Evolutionary conservation across 192 early-diverging fungal species (phyloP), one percentile per base, ranked within the genome.

Genomic region (Mortierella alpina): DNA sequence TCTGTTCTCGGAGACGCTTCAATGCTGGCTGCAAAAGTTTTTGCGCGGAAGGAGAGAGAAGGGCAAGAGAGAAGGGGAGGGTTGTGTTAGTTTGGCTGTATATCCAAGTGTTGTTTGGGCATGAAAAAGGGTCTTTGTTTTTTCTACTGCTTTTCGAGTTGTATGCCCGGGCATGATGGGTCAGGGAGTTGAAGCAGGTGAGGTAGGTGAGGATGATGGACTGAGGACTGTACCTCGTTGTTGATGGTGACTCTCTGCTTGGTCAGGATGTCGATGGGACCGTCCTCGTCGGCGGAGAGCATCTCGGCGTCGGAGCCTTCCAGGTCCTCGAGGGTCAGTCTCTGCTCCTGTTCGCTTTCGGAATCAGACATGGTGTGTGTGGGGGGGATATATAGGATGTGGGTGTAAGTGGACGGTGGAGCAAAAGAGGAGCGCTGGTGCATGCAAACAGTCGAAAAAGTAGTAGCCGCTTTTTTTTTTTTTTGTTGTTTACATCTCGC

Each of bases 1-100:
- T 85, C 64, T 89, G 84, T 65, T 91, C 86, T 8, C 78, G 66
- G 11, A 92, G 84, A 54, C 88, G 87, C 59, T 78, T 82, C 74
- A 94, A 82, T 39, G 88, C 92, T 39, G 82, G 86, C 87, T 90
- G 45, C 22, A 17, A 63, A 57, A 41, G 11, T 18, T 22, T 20
- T 49, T 44, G 7, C 15, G 55, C 12, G 44, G 17, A 54, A 17
- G 31, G 5, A 14, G 54, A 51, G 39, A 17, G n/a, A n/a, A n/a
- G n/a, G n/a, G n/a, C n/a, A n/a, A n/a, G 22, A 48, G 54, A 46
- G 46, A 49, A 49, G 50, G 59, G 14, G 68, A 42, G 5, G 12
- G 40, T 6, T 44, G 68, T n/a, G 31, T 40, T 54, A 59, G 7
- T 1, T 6, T 4, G 20, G 11, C 15, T 52, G 56, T 22, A n/a